phyloP scores from a whole-genome alignment of 2,329 filamentous ascomycete species.

The Penicillium verrucosum region DNA sequence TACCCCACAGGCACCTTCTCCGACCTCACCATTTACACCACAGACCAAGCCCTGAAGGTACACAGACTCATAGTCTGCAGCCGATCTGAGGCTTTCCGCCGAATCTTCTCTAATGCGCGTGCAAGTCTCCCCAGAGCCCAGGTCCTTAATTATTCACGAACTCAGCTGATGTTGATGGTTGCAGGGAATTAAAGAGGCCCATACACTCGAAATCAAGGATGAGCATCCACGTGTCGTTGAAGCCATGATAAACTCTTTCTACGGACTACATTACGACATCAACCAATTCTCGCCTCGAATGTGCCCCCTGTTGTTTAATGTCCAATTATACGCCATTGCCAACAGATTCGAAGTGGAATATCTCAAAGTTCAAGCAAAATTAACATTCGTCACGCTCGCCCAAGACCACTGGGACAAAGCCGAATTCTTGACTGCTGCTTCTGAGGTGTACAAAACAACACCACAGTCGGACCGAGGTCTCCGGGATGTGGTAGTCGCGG shows the following conservation, averaged over 20 bases:
- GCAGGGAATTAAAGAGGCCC: neutral
- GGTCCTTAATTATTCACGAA: neutral
- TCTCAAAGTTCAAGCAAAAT: neutral
- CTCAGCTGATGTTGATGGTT: neutral
- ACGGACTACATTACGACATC: neutral
- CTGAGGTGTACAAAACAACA: conserved; percentile 2
- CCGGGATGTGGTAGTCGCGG: conserved; percentile 4
- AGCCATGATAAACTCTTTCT: neutral
- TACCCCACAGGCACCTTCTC: neutral
- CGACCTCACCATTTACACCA: neutral
- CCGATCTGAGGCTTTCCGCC: neutral
- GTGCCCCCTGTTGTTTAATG: neutral
- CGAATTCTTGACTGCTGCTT: neutral
- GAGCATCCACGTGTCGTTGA: neutral
- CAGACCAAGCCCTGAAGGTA: neutral
- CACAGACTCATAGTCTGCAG: neutral
- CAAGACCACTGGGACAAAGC: neutral
- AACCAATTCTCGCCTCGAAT: neutral
- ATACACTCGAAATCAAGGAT: neutral
- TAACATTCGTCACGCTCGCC: neutral
- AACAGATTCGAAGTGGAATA: neutral
- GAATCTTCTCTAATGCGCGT: neutral
- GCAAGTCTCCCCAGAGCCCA: neutral
- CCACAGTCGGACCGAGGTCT: conserved; percentile 1
- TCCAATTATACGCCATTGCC: neutral